These are phyloP conservation scores for Phaeosphaeria sp. DNA, from an alignment of 2,329 filamentous ascomycete species.

Conservation along the genomic window DNA sequence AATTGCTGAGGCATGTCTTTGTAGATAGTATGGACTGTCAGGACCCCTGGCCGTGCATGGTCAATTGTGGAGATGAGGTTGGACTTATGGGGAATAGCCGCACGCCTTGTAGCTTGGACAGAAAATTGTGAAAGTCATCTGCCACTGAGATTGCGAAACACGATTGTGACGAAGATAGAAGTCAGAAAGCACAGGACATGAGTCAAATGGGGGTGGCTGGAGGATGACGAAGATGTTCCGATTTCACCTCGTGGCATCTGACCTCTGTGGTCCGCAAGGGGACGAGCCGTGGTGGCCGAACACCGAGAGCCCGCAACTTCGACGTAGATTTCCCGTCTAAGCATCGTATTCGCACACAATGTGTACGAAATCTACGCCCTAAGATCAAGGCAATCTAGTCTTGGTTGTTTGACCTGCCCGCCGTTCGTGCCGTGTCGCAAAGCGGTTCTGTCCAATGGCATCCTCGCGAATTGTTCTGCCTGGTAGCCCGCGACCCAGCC, in stretches of 20 bases:
- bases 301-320: neutral
- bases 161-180: neutral
- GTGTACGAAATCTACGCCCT: neutral
- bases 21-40: too few species aligned
- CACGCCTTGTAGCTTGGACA: neutral
- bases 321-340: neutral
- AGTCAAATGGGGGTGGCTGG: neutral
- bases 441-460: conserved; percentile 33
- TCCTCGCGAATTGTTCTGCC: conserved; percentile 38
- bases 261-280: neutral
- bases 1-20: too few species aligned
- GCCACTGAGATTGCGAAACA: neutral
- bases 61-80: neutral
- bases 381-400: conserved; percentile 10
- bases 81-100: neutral
- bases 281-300: neutral
- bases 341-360: neutral
- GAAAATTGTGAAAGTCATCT: neutral
- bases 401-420: conserved; percentile 21
- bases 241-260: conserved; percentile 1
- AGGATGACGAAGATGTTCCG: neutral
- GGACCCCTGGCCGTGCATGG: too few species aligned
- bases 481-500: conserved; percentile 17
- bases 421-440: conserved; percentile 24
- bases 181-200: neutral